phyloP scores from a whole-genome alignment of 257 asterid genomes.

The Phtheirospermum japonicum region DNA sequence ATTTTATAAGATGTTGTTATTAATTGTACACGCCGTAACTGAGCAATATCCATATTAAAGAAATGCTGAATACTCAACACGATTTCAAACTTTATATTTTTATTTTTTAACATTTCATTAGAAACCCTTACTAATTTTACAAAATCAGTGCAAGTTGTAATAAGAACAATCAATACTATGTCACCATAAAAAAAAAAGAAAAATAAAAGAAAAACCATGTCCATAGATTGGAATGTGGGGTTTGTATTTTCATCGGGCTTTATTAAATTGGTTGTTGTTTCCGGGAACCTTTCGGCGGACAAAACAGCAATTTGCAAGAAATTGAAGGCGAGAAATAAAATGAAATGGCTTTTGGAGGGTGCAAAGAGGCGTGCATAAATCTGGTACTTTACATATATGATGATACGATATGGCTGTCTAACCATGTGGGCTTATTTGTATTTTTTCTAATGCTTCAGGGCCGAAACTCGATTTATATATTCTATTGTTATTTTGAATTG shows the following conservation, averaged over 20 bases:
- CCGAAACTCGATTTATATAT: background rate
- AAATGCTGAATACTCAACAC: too few relatives aligned
- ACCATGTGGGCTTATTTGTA: slow-evolving; percentile 6
- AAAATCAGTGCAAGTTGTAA: too few relatives aligned
- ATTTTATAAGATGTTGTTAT: too few relatives aligned
- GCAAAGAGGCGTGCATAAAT: slow-evolving; percentile 39
- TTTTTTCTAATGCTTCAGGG: background rate
- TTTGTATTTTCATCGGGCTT: slow-evolving; percentile 23
- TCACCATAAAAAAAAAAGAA: background rate
- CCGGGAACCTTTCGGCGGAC: slow-evolving; percentile 52
- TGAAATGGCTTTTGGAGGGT: slow-evolving; percentile 46
- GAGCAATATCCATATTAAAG: too few relatives aligned
- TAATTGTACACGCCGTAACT: too few relatives aligned
- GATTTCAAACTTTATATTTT: too few relatives aligned
- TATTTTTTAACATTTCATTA: too few relatives aligned
- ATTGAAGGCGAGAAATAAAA: slow-evolving; percentile 5
- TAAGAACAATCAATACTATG: background rate
- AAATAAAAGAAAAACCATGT: background rate
- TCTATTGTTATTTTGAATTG: too few relatives aligned
- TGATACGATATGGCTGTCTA: background rate
- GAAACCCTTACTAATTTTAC: too few relatives aligned
- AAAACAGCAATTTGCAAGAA: slow-evolving; percentile 26
- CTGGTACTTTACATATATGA: background rate
- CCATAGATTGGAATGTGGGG: background rate
- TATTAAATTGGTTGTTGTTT: slow-evolving; percentile 20